These are phyloP conservation scores for Biscogniauxia mediterranea DNA, from an alignment of 2,329 filamentous ascomycete species.

Conservation along the genomic window DNA sequence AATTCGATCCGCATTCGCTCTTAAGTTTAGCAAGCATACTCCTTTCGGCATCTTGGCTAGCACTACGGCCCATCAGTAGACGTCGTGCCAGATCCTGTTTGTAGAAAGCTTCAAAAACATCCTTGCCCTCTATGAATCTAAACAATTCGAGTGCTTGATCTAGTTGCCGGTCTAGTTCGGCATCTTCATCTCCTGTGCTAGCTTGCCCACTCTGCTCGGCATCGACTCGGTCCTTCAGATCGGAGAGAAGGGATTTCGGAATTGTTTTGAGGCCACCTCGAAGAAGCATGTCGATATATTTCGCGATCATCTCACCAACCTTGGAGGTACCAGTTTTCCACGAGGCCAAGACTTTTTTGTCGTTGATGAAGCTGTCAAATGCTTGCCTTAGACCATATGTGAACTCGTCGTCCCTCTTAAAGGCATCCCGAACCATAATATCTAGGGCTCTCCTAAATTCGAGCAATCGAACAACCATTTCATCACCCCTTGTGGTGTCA, in stretches of 20 bases:
- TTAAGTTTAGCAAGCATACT: constrained; percentile 93
- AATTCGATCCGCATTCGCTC: constrained; percentile 87
- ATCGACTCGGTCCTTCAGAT: constrained; percentile 54
- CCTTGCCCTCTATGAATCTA: constrained; percentile 95
- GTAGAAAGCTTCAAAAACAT: constrained; percentile 98
- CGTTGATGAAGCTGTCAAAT: constrained; percentile 91
- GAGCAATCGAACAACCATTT: constrained; percentile 84
- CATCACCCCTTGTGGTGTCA: constrained; percentile 72
- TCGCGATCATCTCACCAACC: constrained; percentile 97
- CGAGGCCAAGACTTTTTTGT: constrained; percentile 68
- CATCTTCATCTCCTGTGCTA: constrained; percentile 80
- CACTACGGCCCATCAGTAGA: constrained; percentile 86
- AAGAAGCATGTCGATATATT: constrained; percentile 88
- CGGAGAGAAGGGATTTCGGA: constrained; percentile 65
- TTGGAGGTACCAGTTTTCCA: constrained; percentile 86
- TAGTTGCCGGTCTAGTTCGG: constrained; percentile 85
- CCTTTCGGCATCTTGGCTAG: constrained; percentile 90
- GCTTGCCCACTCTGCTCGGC: constrained; percentile 63
- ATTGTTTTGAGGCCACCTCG: constrained; percentile 84
- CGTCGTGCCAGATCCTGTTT: constrained; percentile 93
- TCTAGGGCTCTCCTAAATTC: constrained; percentile 79
- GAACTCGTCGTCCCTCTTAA: constrained; percentile 74
- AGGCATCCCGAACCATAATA: constrained; percentile 71
- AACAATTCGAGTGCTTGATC: constrained; percentile 93
- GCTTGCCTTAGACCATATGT: constrained; percentile 77